Evolutionary conservation across 345 rosid genomes (phyloP), one percentile per base, ranked within the genome.

Genomic region (Populus ilicifolia): DNA sequence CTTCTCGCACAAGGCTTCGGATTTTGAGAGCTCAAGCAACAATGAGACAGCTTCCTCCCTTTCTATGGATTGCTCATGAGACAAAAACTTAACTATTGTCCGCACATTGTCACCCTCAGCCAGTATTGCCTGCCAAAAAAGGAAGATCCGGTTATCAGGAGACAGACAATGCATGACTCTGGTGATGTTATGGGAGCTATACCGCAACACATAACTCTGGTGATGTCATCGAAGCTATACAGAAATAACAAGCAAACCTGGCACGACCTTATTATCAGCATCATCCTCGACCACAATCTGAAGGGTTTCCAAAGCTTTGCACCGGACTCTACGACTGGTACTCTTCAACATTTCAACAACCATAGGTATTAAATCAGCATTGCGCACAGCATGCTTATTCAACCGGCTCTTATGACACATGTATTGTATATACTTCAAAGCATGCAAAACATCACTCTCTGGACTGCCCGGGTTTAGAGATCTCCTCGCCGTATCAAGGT

Each of bases 71-170:
- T 77, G 91, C 76, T 93, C 99, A 69, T 87, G 89, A 7, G 93
- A 85, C 77, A 93, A 84, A 71, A 90, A 89, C 87, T 95, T 95
- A 71, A 95, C 98, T 48, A 92, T 84, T 5, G 96, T 93, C 52
- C 99, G 96, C 75, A 95, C 98, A 14, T 89, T 90, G 78, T 95
- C 97, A 78, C 99, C 99, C 80, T 90, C 94, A 59, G 85, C 94
- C 82, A 95, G 85, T 80, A 90, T 90, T 75, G 82, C 96, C 99
- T 94, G 88, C 56, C 81, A 84, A 70, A 23, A n/a, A 76, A 74
- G 48, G 41, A 88, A 80, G 77, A 20, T 12, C 68, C 18, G 50
- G 11, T 43, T 39, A 81, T 68, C 43, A 80, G 72, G 61, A 80
- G 71, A 30, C 56, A 29, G 30, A 43, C 50, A 71, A 69, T 36